These are phyloP conservation scores for Epicoccum sorghinum DNA, from an alignment of 2,329 filamentous ascomycete species.

Conservation along the genomic window DNA sequence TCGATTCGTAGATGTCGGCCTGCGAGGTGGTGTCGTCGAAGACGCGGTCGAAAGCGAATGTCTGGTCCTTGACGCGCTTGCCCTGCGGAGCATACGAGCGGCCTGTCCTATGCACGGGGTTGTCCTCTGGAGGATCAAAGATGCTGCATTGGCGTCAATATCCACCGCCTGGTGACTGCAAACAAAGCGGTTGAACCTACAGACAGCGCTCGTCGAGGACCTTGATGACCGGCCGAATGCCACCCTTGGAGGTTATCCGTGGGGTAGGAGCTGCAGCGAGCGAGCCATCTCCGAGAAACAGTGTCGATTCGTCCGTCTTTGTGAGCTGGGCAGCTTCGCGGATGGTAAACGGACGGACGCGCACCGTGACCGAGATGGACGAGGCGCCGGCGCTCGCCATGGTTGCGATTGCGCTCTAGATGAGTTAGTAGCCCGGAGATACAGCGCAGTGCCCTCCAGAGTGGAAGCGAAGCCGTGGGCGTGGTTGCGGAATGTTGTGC, in stretches of 20 bases:
- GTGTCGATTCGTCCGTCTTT: slow-evolving; percentile 78
- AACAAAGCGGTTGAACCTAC: slow-evolving; percentile 60
- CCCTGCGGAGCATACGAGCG: slow-evolving; percentile 72
- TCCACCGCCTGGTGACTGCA: background rate
- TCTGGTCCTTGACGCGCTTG: slow-evolving; percentile 95
- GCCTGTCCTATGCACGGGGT: slow-evolving; percentile 85
- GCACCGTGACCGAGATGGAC: slow-evolving; percentile 60
- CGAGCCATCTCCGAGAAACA: slow-evolving; percentile 97
- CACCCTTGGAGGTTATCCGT: slow-evolving; percentile 77
- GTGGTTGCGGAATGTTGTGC: slow-evolving; percentile 34
- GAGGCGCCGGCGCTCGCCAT: slow-evolving; percentile 54
- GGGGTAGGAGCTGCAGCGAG: slow-evolving; percentile 85
- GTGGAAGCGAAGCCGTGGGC: slow-evolving; percentile 20
- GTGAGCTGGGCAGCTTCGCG: slow-evolving; percentile 92
- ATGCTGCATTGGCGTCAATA: slow-evolving; percentile 64
- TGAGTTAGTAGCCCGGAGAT: slow-evolving; percentile 14
- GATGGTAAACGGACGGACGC: slow-evolving; percentile 75
- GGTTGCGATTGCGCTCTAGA: slow-evolving; percentile 29
- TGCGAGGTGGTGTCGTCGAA: slow-evolving; percentile 96
- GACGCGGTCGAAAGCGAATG: slow-evolving; percentile 94
- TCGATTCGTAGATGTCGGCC: slow-evolving; percentile 92
- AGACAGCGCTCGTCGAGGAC: slow-evolving; percentile 95
- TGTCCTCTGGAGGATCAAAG: slow-evolving; percentile 96
- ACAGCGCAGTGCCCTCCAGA: slow-evolving; percentile 21
- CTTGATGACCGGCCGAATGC: slow-evolving; percentile 90